Evolutionary conservation across 1,284 basidiomycete species (phyloP).

Genomic region (Rhodotorula sp.): DNA sequence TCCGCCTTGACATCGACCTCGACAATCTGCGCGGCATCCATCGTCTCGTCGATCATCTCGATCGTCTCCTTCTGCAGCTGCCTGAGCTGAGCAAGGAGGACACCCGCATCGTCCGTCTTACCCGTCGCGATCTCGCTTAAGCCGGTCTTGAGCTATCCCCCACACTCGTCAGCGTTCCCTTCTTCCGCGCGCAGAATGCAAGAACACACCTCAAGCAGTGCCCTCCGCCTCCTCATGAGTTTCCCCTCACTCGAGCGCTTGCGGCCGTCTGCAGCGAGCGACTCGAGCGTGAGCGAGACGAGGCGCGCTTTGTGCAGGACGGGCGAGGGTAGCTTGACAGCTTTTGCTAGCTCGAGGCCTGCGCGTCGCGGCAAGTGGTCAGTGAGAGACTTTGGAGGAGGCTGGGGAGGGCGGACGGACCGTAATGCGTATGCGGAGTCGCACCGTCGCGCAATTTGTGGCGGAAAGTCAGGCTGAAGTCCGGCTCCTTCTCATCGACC

Average conservation of each 20-base stretch:
- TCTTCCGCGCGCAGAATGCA: not conserved
- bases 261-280: slow-evolving; percentile 60
- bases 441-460: slow-evolving; percentile 46
- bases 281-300: slow-evolving; percentile 62
- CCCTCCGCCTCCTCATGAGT: slow-evolving; percentile 62
- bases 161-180: not conserved
- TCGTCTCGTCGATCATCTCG: slow-evolving; percentile 17
- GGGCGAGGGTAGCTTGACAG: slow-evolving; percentile 72
- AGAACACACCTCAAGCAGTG: slow-evolving; percentile 61
- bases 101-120: slow-evolving; percentile 65
- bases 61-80: slow-evolving; percentile 67
- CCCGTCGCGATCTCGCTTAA: slow-evolving; percentile 66
- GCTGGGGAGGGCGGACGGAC: slow-evolving; percentile 45
- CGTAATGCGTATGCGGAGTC: slow-evolving; percentile 48
- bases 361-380: not conserved
- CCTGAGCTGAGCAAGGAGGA: slow-evolving; percentile 61
- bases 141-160: slow-evolving; percentile 64
- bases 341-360: slow-evolving; percentile 78
- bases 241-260: slow-evolving; percentile 62
- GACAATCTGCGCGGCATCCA: not conserved
- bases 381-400: slow-evolving; percentile 10
- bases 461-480: slow-evolving; percentile 64
- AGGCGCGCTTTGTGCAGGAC: slow-evolving; percentile 62
- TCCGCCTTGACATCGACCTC: not conserved
- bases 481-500: slow-evolving; percentile 54